phyloP scores from a whole-genome alignment of 2,329 filamentous ascomycete genomes.

The Knufia petricola region DNA sequence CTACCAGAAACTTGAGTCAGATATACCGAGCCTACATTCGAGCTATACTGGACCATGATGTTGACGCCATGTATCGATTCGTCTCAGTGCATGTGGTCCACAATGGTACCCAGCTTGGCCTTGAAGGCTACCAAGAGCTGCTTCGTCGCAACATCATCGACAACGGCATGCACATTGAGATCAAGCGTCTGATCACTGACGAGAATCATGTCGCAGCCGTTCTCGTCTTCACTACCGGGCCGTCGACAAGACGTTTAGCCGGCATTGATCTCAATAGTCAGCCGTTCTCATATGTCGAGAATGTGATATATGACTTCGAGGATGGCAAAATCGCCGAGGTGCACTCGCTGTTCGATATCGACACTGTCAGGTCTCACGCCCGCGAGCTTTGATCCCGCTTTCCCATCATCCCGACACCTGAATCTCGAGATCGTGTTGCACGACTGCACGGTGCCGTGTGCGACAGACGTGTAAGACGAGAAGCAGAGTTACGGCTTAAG shows the following conservation, averaged over 20 bases:
- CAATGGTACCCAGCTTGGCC: not conserved
- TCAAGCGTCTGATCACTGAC: conserved; percentile 1
- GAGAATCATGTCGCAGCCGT: conserved; percentile 1
- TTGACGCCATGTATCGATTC: not conserved
- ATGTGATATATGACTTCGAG: conserved; percentile 8
- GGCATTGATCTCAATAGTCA: conserved; percentile 2
- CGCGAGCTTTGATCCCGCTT: not conserved
- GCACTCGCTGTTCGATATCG: conserved; percentile 4
- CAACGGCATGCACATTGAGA: not conserved
- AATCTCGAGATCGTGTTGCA: not conserved
- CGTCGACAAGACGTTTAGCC: not conserved
- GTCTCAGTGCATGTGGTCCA: not conserved
- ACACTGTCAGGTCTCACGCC: conserved; percentile 1
- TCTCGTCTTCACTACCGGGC: conserved; percentile 1
- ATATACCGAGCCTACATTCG: conserved; percentile 4
- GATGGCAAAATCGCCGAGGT: conserved; percentile 6
- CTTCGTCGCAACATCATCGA: conserved; percentile 1
- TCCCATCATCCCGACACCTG: not conserved
- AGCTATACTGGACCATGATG: conserved; percentile 3
- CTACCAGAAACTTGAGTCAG: not conserved
- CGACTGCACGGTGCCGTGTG: too few relatives aligned
- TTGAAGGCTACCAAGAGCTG: conserved; percentile 6
- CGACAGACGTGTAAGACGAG: not conserved
- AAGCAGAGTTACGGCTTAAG: not conserved
- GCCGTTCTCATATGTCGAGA: conserved; percentile 1